phyloP scores from a whole-genome alignment of 345 rosid genomes.

The Moringa oleifera region DNA sequence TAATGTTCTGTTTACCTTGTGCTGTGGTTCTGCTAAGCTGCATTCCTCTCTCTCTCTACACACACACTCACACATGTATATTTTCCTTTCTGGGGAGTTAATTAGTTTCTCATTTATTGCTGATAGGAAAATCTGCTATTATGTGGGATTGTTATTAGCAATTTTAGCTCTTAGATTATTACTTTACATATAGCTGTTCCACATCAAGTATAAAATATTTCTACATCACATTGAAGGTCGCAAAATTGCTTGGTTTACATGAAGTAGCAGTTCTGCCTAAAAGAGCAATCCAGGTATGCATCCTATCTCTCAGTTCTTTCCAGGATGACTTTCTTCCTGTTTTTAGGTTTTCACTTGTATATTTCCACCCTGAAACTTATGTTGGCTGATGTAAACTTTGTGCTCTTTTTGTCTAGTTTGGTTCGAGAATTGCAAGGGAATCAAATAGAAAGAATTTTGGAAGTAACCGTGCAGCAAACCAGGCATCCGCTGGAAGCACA shows the following conservation, averaged over 20 bases:
- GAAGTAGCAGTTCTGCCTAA: constrained; percentile 77
- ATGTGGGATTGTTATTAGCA: not conserved
- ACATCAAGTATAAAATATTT: constrained; percentile 2
- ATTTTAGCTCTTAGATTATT: not conserved
- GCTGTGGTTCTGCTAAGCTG: not conserved
- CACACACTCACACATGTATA: not conserved
- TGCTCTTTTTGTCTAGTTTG: constrained; percentile 44
- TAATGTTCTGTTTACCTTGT: not conserved
- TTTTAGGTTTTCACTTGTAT: not conserved
- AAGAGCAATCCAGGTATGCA: constrained; percentile 74
- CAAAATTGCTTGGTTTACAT: constrained; percentile 65
- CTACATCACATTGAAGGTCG: constrained; percentile 46
- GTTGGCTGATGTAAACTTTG: not conserved
- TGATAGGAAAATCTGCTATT: not conserved
- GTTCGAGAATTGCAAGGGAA: constrained; percentile 92
- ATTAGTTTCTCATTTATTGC: not conserved
- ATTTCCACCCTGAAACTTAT: not conserved
- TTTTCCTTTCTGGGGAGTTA: not conserved
- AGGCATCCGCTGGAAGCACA: constrained; percentile 84
- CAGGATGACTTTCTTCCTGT: not conserved
- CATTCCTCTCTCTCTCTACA: not conserved
- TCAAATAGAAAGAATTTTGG: constrained; percentile 85
- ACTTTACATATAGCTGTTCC: not conserved
- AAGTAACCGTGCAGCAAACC: constrained; percentile 93
- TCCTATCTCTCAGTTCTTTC: not conserved